A percentile compares a stretch with the other conserved stretches of the same genome.
Conservation (phyloP, 1,284 basidiomycete species). For the Fistulinella staudtii region DNA sequence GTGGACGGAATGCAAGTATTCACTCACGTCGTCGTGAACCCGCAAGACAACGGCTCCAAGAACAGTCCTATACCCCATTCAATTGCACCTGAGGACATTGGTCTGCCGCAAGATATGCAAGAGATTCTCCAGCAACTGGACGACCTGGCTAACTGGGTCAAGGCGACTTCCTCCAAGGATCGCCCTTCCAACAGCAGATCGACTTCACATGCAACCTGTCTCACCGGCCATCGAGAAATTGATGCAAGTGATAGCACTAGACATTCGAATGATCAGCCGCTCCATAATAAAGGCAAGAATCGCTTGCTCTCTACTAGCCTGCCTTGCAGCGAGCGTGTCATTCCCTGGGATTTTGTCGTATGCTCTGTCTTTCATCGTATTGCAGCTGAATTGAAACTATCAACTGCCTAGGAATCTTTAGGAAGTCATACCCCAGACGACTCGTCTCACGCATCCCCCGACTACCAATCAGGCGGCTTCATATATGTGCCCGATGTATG, state of each 20-base stretch:
- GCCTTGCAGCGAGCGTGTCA: background rate
- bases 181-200: conserved; percentile 3
- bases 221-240: background rate
- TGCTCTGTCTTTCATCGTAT: conserved; percentile 2
- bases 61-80: background rate
- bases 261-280: background rate
- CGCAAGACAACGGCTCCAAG: background rate
- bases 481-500: conserved; percentile 29
- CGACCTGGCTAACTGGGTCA: conserved; percentile 30
- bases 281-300: conserved; percentile 23
- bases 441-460: background rate
- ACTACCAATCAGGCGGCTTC: conserved; percentile 15
- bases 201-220: conserved; percentile 1
- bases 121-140: conserved; percentile 28
- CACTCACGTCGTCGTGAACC: conserved; percentile 15
- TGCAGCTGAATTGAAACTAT: background rate
- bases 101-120: conserved; percentile 29
- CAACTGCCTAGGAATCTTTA: conserved; percentile 13
- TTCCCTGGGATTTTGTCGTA: conserved; percentile 13
- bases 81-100: conserved; percentile 1
- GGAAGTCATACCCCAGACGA: background rate
- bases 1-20: conserved; percentile 12
- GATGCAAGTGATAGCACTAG: background rate
- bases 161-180: conserved; percentile 17
- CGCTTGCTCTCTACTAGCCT: conserved; percentile 12